Evolutionary conservation across 140 eudicot genomes (phyloP), one percentile per base, ranked within the genome.

Genomic region (Erigeron philadelphicus): DNA sequence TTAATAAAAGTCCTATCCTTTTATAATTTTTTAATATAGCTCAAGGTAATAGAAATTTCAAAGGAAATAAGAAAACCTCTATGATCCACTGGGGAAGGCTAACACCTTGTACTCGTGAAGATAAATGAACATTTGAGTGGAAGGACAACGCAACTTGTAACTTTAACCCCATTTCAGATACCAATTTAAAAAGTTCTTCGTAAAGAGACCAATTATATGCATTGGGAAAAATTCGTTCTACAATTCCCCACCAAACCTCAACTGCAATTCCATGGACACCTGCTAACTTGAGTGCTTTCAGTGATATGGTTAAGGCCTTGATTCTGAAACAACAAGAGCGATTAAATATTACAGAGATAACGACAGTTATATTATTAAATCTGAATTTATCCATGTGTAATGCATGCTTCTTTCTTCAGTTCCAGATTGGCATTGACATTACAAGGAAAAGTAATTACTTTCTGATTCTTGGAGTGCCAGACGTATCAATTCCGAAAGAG

Each of bases 171-270:
- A 59, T 62, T 61, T 78, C 84, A 23, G 84, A 78, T 69, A 83
- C 83, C 49, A 83, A 31, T 23, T 78, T 80, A 53, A 85, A 85
- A 62, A 85, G 84, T 42, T 85, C 82, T 81, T 83, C 84, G 72
- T 85, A 85, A n/a, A 83, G 44, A 42, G 88, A 85, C 92, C 92
- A 85, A 74, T 83, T 74, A 78, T 85, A 85, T 48, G 74, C 79
- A 59, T 71, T 71, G 44, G 92, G 92, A 67, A 74, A 85, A 75
- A 74, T 72, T 6, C 84, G 72, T 67, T 85, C 92, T 17, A 85
- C 92, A 52, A 85, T 76, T 19, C 92, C 88, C 92, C 88, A 85
- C 92, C 92, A 85, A 65, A 85, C 92, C 70, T 85, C 92, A 78
- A 85, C 86, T 54, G 88, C 88, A 18, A 85, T 85, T 55, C 92